These are phyloP conservation scores for Arxiozyma heterogenica DNA, from an alignment of 1,139 yeast species.

Conservation along the genomic window DNA sequence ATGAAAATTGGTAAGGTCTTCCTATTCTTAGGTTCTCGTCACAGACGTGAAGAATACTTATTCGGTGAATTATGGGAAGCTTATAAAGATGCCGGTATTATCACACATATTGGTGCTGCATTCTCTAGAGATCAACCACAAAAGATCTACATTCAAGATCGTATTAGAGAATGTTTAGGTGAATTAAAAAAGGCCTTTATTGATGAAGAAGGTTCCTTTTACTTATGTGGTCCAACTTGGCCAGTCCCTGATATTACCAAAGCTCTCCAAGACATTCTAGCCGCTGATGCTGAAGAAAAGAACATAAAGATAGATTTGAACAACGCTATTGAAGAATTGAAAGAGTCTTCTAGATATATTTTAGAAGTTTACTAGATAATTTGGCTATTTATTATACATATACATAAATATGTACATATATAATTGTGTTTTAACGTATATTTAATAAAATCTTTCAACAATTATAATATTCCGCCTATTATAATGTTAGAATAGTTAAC, in stretches of 20 bases:
- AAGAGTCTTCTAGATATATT: conserved; percentile 86
- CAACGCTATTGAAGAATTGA: conserved; percentile 82
- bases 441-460: not conserved
- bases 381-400: not conserved
- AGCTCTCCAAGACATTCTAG: conserved; percentile 74
- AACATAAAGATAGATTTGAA: conserved; percentile 67
- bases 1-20: conserved; percentile 81
- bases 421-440: not conserved
- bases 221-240: conserved; percentile 99
- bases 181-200: conserved; percentile 75
- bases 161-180: conserved; percentile 67
- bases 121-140: conserved; percentile 96
- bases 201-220: conserved; percentile 75
- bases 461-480: not conserved
- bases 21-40: conserved; percentile 90
- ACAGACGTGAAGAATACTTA: conserved; percentile 87
- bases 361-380: conserved; percentile 70
- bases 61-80: conserved; percentile 99
- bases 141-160: conserved; percentile 91
- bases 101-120: conserved; percentile 96
- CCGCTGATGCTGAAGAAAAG: conserved; percentile 56
- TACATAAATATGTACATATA: not conserved
- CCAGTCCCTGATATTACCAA: conserved; percentile 96
- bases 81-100: conserved; percentile 79
- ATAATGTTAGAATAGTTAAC: not conserved